Evolutionary conservation across 2,329 filamentous ascomycete species (phyloP).

Genomic region (Neurospora crassa): DNA sequence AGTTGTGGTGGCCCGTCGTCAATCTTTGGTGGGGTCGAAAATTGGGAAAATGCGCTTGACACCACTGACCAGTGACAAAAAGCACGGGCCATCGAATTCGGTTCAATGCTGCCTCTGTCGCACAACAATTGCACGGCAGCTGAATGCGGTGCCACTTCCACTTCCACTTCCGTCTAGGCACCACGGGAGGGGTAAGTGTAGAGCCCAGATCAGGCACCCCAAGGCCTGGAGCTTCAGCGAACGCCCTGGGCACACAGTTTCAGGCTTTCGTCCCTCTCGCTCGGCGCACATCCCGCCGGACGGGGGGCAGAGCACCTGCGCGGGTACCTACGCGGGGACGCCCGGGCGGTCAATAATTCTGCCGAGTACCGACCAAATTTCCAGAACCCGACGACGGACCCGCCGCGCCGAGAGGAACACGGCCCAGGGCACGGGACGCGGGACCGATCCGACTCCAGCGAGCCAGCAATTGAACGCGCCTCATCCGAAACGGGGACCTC

Average conservation of each 20-base stretch:
- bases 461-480: not conserved
- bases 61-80: not conserved
- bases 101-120: not conserved
- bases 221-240: not conserved
- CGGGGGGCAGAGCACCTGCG: not conserved
- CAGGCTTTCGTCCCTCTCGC: not conserved
- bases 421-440: not conserved
- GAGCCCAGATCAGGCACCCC: not conserved
- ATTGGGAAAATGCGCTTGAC: conserved; percentile 15
- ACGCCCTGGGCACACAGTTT: not conserved
- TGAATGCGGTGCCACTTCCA: not conserved
- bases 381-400: not conserved
- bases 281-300: not conserved
- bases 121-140: not conserved
- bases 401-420: not conserved
- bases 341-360: conserved; percentile 14
- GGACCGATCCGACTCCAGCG: not conserved
- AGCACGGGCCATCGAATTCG: not conserved
- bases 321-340: not conserved
- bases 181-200: not conserved
- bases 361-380: conserved; percentile 8
- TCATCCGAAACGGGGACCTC: not conserved
- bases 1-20: conserved; percentile 12
- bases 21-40: conserved; percentile 22
- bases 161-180: not conserved